Conservation (phyloP, 306 rosid genomes). For the Castanea mollissima region DNA sequence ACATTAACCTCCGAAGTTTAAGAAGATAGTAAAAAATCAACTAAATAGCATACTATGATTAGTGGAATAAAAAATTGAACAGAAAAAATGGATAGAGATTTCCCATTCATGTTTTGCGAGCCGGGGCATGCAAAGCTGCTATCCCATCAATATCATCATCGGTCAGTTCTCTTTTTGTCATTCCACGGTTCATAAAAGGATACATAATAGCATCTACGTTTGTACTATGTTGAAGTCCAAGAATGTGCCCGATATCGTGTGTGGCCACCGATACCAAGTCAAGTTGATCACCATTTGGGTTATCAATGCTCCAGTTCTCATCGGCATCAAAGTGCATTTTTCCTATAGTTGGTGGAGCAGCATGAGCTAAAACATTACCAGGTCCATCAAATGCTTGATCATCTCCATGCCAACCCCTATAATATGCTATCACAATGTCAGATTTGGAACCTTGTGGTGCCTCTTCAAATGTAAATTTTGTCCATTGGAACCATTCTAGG, state of each 20-base stretch:
- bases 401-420: not conserved
- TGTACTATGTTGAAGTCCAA: conserved; percentile 23
- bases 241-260: conserved; percentile 33
- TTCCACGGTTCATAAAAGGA: too few relatives aligned
- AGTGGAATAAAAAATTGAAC: too few relatives aligned
- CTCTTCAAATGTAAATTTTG: not conserved
- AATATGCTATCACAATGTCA: not conserved
- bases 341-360: not conserved
- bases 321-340: conserved; percentile 15
- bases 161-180: not conserved
- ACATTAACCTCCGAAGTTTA: too few relatives aligned
- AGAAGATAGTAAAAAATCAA: too few relatives aligned
- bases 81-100: too few relatives aligned
- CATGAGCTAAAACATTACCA: not conserved
- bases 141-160: not conserved
- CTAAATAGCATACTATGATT: too few relatives aligned
- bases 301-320: conserved; percentile 4
- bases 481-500: not conserved
- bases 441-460: not conserved
- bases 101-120: too few relatives aligned
- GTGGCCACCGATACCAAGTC: conserved; percentile 7
- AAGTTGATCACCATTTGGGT: not conserved
- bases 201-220: conserved; percentile 1
- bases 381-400: not conserved
- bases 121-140: not conserved